Base-by-base conservation (phyloP, 1,139 yeast species). In the Blastobotrys indianensis region DNA sequence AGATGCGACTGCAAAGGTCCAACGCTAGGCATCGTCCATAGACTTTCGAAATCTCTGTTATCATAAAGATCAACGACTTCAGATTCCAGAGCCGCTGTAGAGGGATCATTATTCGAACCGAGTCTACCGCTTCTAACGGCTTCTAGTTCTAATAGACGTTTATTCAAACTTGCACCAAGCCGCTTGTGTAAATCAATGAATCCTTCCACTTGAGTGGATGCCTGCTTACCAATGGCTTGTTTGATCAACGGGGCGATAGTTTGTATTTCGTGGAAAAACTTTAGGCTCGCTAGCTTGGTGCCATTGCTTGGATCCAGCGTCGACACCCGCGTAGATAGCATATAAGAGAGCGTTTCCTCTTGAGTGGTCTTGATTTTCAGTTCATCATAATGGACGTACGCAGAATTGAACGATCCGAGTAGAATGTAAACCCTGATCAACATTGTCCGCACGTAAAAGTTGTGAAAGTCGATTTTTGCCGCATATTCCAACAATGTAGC, bases 281-380 rank as follows among this genome's bases (percentile, higher is more conserved):
- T 56, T 12, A 56, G 45, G 1, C 61, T 58, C 2, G 58, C 57
- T 6, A 53, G 46, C 16, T 51, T 20, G 29, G 44, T 42, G 3
- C 42, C 48, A 8, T 41, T 32, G 3, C 54, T 53, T 0, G 80
- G 77, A 39, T 54, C 59, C 2, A 68, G 55, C 0, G 79, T 59
- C 0, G 79, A 66, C 17, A 68, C 55, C 42, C 86, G 69, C 0
- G 79, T 71, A 6, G 72, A 60, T 11, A 85, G 60, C 50, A 74
- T 70, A 52, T 83, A 81, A 12, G 81, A 75, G 45, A 88, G 64
- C 0, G 92, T 79, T 59, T 92, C 97, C 51, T 76, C 72, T 63
- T 92, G 98, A 10, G 88, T 66, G 69, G 82, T 82, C 58, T 84
- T 85, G 51, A 88, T 76, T 39, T 79, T 77, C 44, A 92, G 66